phyloP scores from a whole-genome alignment of 2,329 filamentous ascomycete genomes.

The Sporothrix brunneoviolacea region DNA sequence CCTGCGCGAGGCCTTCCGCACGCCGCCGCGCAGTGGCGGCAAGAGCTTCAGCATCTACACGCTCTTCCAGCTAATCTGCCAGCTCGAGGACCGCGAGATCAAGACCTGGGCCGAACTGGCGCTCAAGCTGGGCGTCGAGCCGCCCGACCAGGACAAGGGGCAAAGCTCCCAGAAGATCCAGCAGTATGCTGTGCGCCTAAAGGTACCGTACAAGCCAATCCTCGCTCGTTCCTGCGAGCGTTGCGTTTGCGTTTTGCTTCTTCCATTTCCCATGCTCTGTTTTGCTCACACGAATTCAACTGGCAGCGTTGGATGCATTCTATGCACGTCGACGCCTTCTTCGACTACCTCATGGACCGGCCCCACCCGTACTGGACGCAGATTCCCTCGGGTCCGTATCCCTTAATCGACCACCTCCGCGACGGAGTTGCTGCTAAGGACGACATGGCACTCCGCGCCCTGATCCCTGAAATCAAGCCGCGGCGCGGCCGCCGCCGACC shows the following conservation, averaged over 20 bases:
- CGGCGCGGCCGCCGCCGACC: conserved; percentile 57
- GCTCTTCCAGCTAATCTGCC: conserved; percentile 71
- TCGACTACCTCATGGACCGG: conserved; percentile 78
- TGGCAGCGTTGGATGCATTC: conserved; percentile 95
- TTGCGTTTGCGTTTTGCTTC: too few species aligned
- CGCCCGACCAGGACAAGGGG: conserved; percentile 71
- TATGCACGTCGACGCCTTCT: conserved; percentile 92
- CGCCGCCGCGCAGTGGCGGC: conserved; percentile 77
- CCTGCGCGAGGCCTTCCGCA: conserved; percentile 68
- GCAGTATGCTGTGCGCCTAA: conserved; percentile 86
- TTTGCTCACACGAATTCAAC: conserved; percentile 1
- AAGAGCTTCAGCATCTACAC: conserved; percentile 75
- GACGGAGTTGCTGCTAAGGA: conserved; percentile 83
- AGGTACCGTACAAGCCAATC: conserved; percentile 48
- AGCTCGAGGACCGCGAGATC: conserved; percentile 74
- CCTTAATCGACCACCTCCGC: conserved; percentile 57
- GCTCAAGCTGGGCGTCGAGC: conserved; percentile 79
- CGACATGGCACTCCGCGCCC: conserved; percentile 76
- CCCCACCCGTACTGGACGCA: conserved; percentile 73
- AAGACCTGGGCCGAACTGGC: conserved; percentile 91
- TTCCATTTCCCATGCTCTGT: neutral
- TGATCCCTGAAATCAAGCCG: conserved; percentile 68
- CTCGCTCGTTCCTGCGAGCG: too few species aligned
- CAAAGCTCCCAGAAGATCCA: conserved; percentile 91
- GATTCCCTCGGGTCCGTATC: conserved; percentile 59